Conservation (phyloP, 805 yeast species). For the Zygotorulaspora chibaensis region DNA sequence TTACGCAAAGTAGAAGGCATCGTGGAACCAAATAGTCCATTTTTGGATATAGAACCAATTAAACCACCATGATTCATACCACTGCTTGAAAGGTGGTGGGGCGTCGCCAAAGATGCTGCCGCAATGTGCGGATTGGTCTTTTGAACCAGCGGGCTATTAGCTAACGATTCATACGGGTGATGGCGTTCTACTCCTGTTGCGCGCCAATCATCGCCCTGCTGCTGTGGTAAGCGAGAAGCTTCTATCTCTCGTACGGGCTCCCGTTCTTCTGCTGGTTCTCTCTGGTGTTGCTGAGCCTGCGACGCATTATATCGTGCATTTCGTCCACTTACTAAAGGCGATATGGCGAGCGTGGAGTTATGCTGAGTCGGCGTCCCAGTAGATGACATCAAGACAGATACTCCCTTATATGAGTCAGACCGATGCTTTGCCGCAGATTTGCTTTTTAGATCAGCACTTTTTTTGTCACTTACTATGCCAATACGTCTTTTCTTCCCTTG, state of each 20-base stretch:
- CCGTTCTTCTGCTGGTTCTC: conserved; percentile 1
- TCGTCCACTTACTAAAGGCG: conserved; percentile 52
- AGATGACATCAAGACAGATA: conserved; percentile 20
- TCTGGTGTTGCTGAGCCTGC: conserved; percentile 3
- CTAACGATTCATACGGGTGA: conserved; percentile 11
- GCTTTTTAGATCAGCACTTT: neutral
- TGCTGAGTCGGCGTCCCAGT: conserved; percentile 50
- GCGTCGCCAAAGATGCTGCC: conserved; percentile 39
- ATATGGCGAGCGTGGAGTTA: conserved; percentile 67
- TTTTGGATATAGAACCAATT: conserved; percentile 26
- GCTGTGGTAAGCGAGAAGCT: neutral
- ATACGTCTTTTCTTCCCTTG: too few species aligned
- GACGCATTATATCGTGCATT: conserved; percentile 22
- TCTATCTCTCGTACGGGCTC: neutral
- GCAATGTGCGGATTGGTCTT: conserved; percentile 15
- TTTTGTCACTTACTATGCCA: too few species aligned
- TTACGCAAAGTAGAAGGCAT: conserved; percentile 33
- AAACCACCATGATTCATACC: conserved; percentile 20
- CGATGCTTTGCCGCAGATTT: too few species aligned
- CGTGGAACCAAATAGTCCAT: conserved; percentile 26
- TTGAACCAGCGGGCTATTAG: conserved; percentile 29
- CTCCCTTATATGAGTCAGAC: too few species aligned
- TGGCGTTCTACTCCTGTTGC: conserved; percentile 3
- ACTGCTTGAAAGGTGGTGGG: conserved; percentile 38
- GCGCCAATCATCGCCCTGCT: conserved; percentile 9